These are phyloP conservation scores for peach (Prunus persica) DNA, from an alignment of 306 rosid species.

Conservation along the genomic window DNA sequence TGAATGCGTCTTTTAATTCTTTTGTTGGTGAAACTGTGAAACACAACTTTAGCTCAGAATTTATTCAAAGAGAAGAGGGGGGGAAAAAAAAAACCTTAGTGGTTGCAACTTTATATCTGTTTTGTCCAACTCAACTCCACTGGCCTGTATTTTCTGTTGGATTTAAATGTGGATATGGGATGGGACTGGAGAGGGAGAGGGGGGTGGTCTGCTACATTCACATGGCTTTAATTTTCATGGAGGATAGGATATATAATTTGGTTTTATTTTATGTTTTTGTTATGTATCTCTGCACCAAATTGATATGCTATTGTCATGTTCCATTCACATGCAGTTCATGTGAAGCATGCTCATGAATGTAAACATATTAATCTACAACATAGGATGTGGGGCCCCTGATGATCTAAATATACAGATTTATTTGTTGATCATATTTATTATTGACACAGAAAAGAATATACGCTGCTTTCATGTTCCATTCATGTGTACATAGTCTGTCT, in stretches of 20 bases:
- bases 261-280: not conserved
- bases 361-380: not conserved
- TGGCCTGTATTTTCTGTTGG: not conserved
- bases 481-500: not conserved
- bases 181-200: not conserved
- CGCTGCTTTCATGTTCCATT: not conserved
- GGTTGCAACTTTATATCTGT: not conserved
- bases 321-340: slow-evolving; percentile 41
- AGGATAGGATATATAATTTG: too few relatives aligned
- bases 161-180: not conserved
- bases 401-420: not conserved
- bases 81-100: not conserved
- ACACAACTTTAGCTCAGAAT: too few relatives aligned
- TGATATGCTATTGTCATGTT: slow-evolving; percentile 20
- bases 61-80: too few relatives aligned
- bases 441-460: not conserved
- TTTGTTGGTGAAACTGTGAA: too few relatives aligned
- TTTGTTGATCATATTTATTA: not conserved
- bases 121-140: not conserved
- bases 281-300: not conserved
- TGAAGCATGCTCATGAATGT: slow-evolving; percentile 14
- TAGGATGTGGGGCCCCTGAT: not conserved
- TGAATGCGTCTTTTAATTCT: too few relatives aligned
- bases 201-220: not conserved
- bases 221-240: not conserved